Evolutionary conservation across 2,329 filamentous ascomycete species (phyloP), one percentile per base, ranked within the genome.

Genomic region (Pseudogymnoascus destructans): DNA sequence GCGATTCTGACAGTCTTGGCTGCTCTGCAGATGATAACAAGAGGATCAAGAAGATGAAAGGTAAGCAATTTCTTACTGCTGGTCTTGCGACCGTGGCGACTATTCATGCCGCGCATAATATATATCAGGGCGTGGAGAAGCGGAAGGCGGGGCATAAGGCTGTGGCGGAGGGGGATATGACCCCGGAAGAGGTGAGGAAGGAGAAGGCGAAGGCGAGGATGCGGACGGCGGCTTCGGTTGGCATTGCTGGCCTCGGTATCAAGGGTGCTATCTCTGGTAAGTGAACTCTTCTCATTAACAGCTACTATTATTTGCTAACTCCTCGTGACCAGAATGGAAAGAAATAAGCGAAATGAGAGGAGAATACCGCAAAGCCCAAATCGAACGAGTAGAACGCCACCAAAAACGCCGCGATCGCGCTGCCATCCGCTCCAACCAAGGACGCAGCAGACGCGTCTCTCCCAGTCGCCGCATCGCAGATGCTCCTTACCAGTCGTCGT

Each of bases 1-100:
- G 63, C 65, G 70, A 73, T 61, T 73, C 69, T 66, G 73, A 76
- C 68, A 75, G 73, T 72, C 72, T 79, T 61, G 78, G 78, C 59
- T 78, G 76, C 62, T 80, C 79, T 68, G 77, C 77, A 65, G 82
- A 83, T 67, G 81, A 86, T 72, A 81, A 84, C 67, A 75, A 78
- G 63, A 73, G 75, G 66, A 74, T 77, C 58, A 85, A 82, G 71
- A 84, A 85, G 67, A 76, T 84, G 73, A 77, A 77, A 73, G 79
- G 80, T 70, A 84, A 85, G 71, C 80, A 85, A 74, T 70, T 85
- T 66, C 68, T 86, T 62, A 85, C 82, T 63, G 79, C 81, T 58
- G 82, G 83, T 62, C 73, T 86, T 60, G 83, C 84, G 58, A 82
- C 81, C 59, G 78, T 86, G 60, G 84, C 84, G 35, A 86, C 83